phyloP scores from a whole-genome alignment of 192 early-diverging fungal species.

The Lunasporangiospora selenospora region DNA sequence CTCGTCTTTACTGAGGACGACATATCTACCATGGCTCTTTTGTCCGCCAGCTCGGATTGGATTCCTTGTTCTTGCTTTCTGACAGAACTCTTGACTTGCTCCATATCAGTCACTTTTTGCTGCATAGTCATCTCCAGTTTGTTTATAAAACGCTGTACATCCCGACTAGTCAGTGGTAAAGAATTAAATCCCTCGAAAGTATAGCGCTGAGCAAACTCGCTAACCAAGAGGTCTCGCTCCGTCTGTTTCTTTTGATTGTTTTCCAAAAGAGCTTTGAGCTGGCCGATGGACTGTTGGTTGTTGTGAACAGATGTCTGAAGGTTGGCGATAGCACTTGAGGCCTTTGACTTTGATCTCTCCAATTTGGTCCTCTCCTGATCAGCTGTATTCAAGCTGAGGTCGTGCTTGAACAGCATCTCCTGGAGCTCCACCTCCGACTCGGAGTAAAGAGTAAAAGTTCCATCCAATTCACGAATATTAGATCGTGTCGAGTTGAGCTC shows the following conservation, averaged over 20 bases:
- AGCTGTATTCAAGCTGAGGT: conserved; percentile 30
- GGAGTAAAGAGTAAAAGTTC: conserved; percentile 27
- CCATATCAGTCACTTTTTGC: conserved; percentile 17
- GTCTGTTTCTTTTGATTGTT: conserved; percentile 34
- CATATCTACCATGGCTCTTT: conserved; percentile 28
- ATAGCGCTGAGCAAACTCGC: conserved; percentile 45
- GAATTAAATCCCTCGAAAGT: conserved; percentile 49
- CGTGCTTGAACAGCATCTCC: conserved; percentile 57
- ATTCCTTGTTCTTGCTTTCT: conserved; percentile 19
- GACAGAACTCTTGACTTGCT: conserved; percentile 23
- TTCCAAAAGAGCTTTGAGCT: conserved; percentile 59
- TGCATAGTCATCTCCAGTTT: conserved; percentile 52
- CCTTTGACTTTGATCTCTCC: conserved; percentile 12
- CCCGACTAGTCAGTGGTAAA: conserved; percentile 34
- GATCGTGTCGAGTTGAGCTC: conserved; percentile 37
- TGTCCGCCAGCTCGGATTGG: conserved; percentile 17
- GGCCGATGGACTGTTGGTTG: conserved; percentile 53
- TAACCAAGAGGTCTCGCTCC: conserved; percentile 54
- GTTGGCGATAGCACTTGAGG: conserved; percentile 30
- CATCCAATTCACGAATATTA: conserved; percentile 32
- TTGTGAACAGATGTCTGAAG: conserved; percentile 39
- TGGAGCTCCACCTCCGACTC: conserved; percentile 72
- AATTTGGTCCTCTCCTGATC: conserved; percentile 42
- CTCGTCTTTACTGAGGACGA: conserved; percentile 19
- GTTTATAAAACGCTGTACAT: conserved; percentile 52